Evolutionary conservation across 2,329 filamentous ascomycete genomes (phyloP), one percentile per base, ranked within the genome.

Genomic region (Xylaria polymorpha): DNA sequence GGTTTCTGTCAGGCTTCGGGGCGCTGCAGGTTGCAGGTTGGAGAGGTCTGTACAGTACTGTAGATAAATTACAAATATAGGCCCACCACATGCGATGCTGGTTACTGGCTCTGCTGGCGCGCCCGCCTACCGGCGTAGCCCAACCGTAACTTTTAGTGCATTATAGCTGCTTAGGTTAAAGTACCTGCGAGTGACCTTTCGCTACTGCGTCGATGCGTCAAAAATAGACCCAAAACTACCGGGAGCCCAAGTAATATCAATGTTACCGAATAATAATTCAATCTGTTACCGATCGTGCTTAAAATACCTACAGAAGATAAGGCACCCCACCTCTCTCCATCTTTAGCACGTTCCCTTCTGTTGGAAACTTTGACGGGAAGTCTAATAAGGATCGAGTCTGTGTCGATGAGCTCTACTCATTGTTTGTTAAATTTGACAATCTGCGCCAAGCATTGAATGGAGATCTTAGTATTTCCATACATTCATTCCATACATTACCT

Each of bases 41-140:
- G 35, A 66, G 59, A 44, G 39, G 58, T 12, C 51, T 25, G 59
- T 62, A 68, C 14, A 3, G 25, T 29, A 29, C 25, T 29, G 1
- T 55, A 56, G 6, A 15, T 41, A 62, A 66, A 66, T 66, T 53
- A 66, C 63, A 69, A 69, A 66, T 69, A 48, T 69, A 46, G 67
- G 63, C 39, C 63, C 67, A 59, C 63, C 67, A 59, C 63, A 25
- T 43, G 37, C n/a, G 55, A 53, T 35, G 29, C 59, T 32, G 35
- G 22, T 48, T n/a, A 29, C 29, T 29, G 25, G 18, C 59, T 37
- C 10, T 55, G 4, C 55, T 25, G 55, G 53, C 55, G 20, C 32
- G 53, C 37, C 32, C 29, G n/a, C n/a, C 5, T 35, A 35, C 46
- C 14, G 29, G 53, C 12, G 53, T n/a, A 41, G n/a, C 25, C 43